These are phyloP conservation scores for Polygonum aviculare DNA, from an alignment of 148 eudicot species.

Conservation along the genomic window DNA sequence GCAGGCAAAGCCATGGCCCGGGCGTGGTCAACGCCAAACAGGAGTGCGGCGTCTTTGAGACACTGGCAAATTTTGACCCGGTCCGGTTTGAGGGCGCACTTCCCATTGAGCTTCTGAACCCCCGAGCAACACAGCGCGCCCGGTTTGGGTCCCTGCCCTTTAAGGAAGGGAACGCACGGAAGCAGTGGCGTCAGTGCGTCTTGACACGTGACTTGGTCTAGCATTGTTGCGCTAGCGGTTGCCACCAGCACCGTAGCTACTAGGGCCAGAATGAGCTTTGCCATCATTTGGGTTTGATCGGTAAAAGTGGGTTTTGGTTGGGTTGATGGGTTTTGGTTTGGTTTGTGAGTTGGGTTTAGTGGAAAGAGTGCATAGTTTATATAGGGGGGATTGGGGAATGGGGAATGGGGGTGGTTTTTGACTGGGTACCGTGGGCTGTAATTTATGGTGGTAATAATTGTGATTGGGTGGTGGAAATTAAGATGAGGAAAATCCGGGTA, in stretches of 20 bases:
- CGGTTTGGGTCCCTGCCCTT: neutral
- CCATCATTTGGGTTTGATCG: neutral
- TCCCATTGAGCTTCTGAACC: neutral
- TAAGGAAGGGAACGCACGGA: neutral
- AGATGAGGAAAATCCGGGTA: too few species aligned
- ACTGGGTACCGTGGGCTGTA: neutral
- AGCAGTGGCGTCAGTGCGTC: neutral
- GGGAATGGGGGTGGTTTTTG: neutral
- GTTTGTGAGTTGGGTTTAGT: neutral
- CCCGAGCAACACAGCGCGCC: neutral
- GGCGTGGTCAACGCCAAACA: neutral
- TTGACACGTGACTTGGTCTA: neutral
- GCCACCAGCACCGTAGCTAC: neutral
- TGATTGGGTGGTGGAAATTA: too few species aligned
- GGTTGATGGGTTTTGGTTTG: neutral
- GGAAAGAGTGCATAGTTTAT: neutral
- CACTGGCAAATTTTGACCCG: neutral
- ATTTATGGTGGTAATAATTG: neutral
- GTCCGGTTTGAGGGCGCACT: neutral
- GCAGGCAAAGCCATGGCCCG: neutral
- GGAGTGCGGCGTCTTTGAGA: neutral
- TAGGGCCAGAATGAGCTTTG: neutral
- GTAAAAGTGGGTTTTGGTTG: neutral
- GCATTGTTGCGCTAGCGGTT: neutral
- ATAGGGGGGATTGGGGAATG: neutral